phyloP scores from a whole-genome alignment of 2,329 filamentous ascomycete species.

The Curvularia sp. region DNA sequence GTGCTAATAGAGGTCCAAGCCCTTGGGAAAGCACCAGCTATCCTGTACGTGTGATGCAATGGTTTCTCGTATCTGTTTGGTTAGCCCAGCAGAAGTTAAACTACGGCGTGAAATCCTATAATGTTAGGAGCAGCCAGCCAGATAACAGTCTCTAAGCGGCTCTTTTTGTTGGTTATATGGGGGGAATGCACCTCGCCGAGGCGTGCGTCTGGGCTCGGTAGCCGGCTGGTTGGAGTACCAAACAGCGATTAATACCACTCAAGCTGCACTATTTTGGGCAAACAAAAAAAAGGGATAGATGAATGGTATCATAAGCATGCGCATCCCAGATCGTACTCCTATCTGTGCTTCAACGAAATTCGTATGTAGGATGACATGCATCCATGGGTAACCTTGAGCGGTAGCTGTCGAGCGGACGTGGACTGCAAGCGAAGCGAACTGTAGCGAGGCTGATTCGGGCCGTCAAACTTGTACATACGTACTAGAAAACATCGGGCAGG shows the following conservation, averaged over 20 bases:
- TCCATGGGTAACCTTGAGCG: background rate
- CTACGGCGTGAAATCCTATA: background rate
- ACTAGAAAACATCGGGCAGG: constrained; percentile 2
- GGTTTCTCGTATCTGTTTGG: background rate
- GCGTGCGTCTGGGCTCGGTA: background rate
- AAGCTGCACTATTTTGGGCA: background rate
- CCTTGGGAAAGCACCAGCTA: background rate
- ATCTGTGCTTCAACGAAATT: background rate
- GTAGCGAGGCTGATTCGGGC: constrained; percentile 14
- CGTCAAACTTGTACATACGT: constrained; percentile 15
- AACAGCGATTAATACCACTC: background rate
- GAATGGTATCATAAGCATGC: background rate
- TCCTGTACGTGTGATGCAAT: background rate
- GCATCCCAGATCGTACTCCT: background rate
- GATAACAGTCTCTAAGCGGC: background rate
- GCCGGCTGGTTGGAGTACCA: background rate
- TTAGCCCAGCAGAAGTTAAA: background rate
- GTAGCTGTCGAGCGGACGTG: background rate
- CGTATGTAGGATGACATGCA: background rate
- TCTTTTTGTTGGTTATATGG: constrained; percentile 6
- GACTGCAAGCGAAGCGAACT: constrained; percentile 1
- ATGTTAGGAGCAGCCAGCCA: background rate
- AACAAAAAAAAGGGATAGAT: background rate
- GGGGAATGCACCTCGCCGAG: constrained; percentile 11
- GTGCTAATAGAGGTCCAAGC: background rate